phyloP scores from a whole-genome alignment of 2,329 filamentous ascomycete species.

The Corynespora cassiicola region DNA sequence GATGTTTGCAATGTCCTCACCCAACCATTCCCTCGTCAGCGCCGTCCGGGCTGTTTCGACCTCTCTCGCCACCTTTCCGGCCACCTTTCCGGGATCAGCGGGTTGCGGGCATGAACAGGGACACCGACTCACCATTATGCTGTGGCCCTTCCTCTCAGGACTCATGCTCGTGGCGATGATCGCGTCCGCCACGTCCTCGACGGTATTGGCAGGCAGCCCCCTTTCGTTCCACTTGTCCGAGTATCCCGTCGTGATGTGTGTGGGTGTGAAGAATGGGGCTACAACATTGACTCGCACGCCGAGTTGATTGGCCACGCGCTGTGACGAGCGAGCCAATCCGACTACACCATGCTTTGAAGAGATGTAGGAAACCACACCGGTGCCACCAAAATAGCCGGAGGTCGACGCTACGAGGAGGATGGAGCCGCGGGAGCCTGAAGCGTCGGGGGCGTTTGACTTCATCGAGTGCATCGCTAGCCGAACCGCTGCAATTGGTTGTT shows the following conservation, averaged over 20 bases:
- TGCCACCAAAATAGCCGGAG: constrained; percentile 53
- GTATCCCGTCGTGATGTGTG: constrained; percentile 51
- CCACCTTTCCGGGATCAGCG: constrained; percentile 23
- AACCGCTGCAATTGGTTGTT: constrained; percentile 23
- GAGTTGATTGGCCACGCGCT: constrained; percentile 40
- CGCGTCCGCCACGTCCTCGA: constrained; percentile 50
- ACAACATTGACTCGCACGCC: constrained; percentile 53
- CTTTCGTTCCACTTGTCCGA: constrained; percentile 45
- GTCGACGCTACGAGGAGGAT: constrained; percentile 51
- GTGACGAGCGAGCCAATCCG: constrained; percentile 48
- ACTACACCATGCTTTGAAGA: constrained; percentile 53
- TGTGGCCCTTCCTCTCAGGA: constrained; percentile 31
- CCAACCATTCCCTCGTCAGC: constrained; percentile 39
- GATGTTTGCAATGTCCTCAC: constrained; percentile 38
- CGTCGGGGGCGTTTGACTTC: constrained; percentile 40
- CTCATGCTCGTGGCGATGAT: constrained; percentile 49
- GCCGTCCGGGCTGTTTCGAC: constrained; percentile 34
- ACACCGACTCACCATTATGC: constrained; percentile 33
- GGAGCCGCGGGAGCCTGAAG: constrained; percentile 37
- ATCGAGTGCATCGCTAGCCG: constrained; percentile 36
- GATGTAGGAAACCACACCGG: constrained; percentile 51
- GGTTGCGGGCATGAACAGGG: neutral
- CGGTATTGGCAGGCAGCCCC: constrained; percentile 50
- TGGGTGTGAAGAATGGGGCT: constrained; percentile 58
- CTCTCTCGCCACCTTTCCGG: constrained; percentile 33